Conservation (phyloP, 2,329 filamentous ascomycete genomes). For the Ceratocystis cacaofunesta region DNA sequence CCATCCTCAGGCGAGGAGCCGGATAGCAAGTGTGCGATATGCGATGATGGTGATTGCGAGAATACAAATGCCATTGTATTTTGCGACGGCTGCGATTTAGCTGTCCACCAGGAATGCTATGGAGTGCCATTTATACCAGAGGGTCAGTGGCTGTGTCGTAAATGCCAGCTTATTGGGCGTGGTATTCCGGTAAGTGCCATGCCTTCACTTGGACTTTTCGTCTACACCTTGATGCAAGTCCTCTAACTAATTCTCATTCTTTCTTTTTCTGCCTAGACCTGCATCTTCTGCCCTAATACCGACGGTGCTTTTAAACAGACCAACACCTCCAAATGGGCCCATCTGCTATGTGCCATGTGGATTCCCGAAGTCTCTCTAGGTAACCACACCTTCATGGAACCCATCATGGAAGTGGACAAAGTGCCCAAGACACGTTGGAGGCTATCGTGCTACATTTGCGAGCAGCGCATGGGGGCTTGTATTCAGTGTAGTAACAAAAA, state of each 20-base stretch:
- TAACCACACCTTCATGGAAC: constrained; percentile 96
- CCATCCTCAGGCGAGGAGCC: constrained; percentile 59
- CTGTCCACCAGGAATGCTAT: constrained; percentile 97
- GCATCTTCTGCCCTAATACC: constrained; percentile 95
- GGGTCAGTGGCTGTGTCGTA: constrained; percentile 93
- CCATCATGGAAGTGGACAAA: constrained; percentile 94
- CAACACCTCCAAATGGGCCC: constrained; percentile 89
- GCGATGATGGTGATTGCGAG: constrained; percentile 97
- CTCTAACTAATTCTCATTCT: constrained; percentile 5
- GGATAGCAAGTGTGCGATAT: constrained; percentile 94
- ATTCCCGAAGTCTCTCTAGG: constrained; percentile 93
- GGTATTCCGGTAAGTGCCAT: constrained; percentile 53
- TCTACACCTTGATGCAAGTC: neutral
- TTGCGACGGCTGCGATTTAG: constrained; percentile 92
- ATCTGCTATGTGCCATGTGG: constrained; percentile 94
- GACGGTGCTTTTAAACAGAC: constrained; percentile 98
- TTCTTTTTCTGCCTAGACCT: constrained; percentile 41
- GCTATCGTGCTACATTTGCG: constrained; percentile 87
- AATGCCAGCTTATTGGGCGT: constrained; percentile 88
- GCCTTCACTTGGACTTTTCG: constrained; percentile 21
- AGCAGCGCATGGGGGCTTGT: constrained; percentile 93
- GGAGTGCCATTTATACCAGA: constrained; percentile 97
- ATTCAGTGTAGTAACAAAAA: constrained; percentile 97
- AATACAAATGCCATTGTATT: constrained; percentile 99
- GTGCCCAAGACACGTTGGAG: constrained; percentile 92